Percentiles rank a stretch among this genome's conserved stretches.
Evolutionary conservation across 352 stramenopile genomes (phyloP).

Genomic region (Blastocystis sp.): DNA sequence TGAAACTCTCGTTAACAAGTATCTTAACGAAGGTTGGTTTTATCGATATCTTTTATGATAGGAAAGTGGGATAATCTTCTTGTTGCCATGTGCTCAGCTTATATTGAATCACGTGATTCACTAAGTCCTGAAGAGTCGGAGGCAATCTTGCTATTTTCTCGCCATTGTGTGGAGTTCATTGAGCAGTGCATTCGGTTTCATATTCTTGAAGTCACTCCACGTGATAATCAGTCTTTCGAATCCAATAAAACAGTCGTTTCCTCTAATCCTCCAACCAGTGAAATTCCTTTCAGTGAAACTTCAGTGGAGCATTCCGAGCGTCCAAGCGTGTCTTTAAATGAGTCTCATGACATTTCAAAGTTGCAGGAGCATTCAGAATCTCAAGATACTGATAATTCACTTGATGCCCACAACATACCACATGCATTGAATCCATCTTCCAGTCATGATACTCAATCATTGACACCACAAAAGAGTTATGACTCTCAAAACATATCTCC

Average conservation of each 20-base stretch:
- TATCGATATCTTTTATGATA: background rate
- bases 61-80: slow-evolving; percentile 8
- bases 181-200: background rate
- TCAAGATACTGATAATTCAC: too few relatives aligned
- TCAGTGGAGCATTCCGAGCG: too few relatives aligned
- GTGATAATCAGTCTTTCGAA: background rate
- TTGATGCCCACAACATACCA: too few relatives aligned
- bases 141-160: background rate
- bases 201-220: background rate
- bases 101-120: background rate
- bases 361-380: too few relatives aligned
- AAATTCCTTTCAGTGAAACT: background rate
- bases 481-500: too few relatives aligned
- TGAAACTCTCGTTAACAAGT: slow-evolving; percentile 26
- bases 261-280: background rate
- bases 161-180: background rate
- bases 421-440: too few relatives aligned
- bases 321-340: background rate
- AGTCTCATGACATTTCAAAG: background rate
- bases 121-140: background rate
- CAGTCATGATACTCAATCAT: too few relatives aligned
- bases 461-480: too few relatives aligned
- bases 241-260: background rate
- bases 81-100: background rate
- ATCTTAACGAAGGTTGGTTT: background rate